Base-by-base conservation (phyloP, 2,329 filamentous ascomycete species). In the Thelonectria blattea region DNA sequence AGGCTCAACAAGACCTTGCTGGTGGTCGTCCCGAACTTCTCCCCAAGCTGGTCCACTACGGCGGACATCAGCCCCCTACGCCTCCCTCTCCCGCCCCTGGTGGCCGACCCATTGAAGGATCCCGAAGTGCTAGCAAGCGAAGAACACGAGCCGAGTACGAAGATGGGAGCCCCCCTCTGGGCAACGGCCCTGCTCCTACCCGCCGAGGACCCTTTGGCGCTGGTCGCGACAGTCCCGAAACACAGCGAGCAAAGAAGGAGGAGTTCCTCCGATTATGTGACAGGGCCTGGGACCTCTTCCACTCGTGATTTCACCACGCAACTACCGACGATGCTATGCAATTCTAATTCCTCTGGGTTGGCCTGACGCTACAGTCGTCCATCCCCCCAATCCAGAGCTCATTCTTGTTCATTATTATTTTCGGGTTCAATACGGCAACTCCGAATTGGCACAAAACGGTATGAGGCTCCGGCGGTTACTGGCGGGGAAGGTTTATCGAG, bases 271-370 rank as follows among this genome's bases (percentile, higher is more conserved):
- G 85, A 57, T 80, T 98, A 51, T 97, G 94, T 74, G 88, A 92
- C 68, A 84, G 92, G 71, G 95, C 95, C 9, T 99, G 95, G 95
- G 95, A 99, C 79, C 78, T 99, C 27, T 97, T 98, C 78, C 95
- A 98, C 80, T 97, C 93, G 63, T 97, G 79, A 86, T 56, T 18
- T 41, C 39, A 46, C 20, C 45, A 56, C 37, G 58, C 52, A 47
- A 62, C 32, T 53, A 60, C 46, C 52, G 49, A 62, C 62, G 64
- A 65, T 64, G 61, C 58, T 63, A 65, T 70, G 65, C 62, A 62
- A 55, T 51, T 60, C 52, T 48, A 50, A 52, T 58, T 58, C 60
- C 59, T 37, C 56, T 49, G 22, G 53, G 50, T 50, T 39, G 43
- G 17, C 47, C 37, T 34, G 50, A n/a, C 51, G 56, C 51, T 47